These are phyloP conservation scores for Nyctanthes arbortristis DNA, from an alignment of 257 asterid species.

Conservation along the genomic window DNA sequence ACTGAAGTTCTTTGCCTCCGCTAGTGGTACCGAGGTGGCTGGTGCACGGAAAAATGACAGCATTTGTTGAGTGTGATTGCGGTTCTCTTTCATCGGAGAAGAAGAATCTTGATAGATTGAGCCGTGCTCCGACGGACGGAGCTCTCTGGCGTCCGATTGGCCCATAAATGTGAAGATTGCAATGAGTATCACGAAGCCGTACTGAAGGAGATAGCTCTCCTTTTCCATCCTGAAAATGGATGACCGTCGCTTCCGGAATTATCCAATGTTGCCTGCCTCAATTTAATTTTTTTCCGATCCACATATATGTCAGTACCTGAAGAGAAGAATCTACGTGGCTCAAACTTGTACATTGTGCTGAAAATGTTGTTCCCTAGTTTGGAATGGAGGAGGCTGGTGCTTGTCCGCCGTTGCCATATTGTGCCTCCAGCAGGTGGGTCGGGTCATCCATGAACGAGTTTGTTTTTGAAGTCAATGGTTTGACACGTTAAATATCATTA, in stretches of 20 bases:
- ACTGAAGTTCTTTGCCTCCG: not conserved
- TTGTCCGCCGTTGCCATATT: too few species aligned
- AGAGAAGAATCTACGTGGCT: too few species aligned
- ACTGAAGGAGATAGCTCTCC: not conserved
- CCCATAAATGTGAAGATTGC: not conserved
- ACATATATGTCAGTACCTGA: not conserved
- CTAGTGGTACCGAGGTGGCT: not conserved
- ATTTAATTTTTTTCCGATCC: too few species aligned
- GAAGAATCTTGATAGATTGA: not conserved
- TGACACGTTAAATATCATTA: too few species aligned
- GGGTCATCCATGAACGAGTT: too few species aligned
- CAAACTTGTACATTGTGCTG: not conserved
- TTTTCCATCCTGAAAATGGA: not conserved
- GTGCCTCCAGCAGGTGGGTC: too few species aligned
- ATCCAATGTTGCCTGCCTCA: too few species aligned
- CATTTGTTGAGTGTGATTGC: not conserved
- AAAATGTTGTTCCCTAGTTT: not conserved
- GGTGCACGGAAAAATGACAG: not conserved
- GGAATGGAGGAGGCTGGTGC: too few species aligned
- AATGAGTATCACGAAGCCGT: not conserved
- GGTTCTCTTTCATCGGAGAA: not conserved
- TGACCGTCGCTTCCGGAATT: too few species aligned
- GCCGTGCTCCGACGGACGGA: not conserved
- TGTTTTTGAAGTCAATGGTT: too few species aligned
- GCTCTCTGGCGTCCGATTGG: conserved; percentile 1